Evolutionary conservation across 176 grass and related monocot genomes (phyloP).

Genomic region (Areca catechu): DNA sequence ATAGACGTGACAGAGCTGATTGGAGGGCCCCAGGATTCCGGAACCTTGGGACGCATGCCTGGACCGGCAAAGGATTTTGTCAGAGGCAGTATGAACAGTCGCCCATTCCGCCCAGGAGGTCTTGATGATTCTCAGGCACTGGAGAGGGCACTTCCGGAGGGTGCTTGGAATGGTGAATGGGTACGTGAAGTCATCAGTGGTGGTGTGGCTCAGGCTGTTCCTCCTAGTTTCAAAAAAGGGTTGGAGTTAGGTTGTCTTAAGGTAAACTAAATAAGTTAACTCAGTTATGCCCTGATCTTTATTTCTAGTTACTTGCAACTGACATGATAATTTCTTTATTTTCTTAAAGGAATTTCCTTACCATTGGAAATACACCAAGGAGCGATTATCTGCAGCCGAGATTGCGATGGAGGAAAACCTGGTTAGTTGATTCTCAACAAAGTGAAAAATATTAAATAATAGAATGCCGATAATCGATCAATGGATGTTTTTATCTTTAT

Average conservation of each 20-base stretch:
- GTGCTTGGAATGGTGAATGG: constrained; percentile 57
- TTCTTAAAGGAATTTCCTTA: constrained; percentile 55
- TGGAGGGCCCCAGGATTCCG: constrained; percentile 35
- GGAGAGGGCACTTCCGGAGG: constrained; percentile 35
- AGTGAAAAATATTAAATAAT: too few species aligned
- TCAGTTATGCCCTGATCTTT: background rate
- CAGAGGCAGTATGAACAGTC: constrained; percentile 72
- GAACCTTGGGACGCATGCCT: constrained; percentile 43
- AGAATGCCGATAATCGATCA: too few species aligned
- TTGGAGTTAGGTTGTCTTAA: constrained; percentile 69
- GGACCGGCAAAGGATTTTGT: constrained; percentile 79
- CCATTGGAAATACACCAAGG: constrained; percentile 28
- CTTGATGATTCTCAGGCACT: constrained; percentile 16
- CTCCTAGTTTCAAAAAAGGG: constrained; percentile 70
- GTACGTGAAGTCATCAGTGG: constrained; percentile 49
- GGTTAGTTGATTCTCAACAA: constrained; percentile 3
- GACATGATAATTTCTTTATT: background rate
- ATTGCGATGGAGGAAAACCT: constrained; percentile 1
- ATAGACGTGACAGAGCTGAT: constrained; percentile 62
- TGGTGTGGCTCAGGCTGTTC: constrained; percentile 30
- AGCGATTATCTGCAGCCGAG: constrained; percentile 12
- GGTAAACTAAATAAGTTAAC: constrained; percentile 22
- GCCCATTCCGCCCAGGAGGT: constrained; percentile 73
- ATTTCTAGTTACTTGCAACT: background rate
- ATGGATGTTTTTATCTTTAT: too few species aligned